phyloP scores from a whole-genome alignment of 1,284 basidiomycete genomes.

The Trichosporon sp. region DNA sequence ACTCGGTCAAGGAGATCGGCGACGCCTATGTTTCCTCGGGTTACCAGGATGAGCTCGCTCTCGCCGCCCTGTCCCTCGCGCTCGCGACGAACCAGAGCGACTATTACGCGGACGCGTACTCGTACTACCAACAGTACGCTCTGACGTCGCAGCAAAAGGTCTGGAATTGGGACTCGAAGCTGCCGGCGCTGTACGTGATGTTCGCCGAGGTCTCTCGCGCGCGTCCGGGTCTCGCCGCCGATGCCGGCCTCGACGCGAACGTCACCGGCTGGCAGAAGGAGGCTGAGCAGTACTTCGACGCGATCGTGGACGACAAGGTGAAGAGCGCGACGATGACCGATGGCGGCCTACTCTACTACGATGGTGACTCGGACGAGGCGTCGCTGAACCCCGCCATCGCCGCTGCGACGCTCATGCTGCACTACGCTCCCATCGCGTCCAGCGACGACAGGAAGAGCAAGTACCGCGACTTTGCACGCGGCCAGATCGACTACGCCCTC shows the following conservation, averaged over 20 bases:
- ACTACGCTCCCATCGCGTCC: slow-evolving; percentile 74
- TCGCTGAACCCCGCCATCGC: slow-evolving; percentile 85
- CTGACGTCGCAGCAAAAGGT: slow-evolving; percentile 64
- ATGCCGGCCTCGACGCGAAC: slow-evolving; percentile 61
- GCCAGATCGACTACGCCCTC: slow-evolving; percentile 76
- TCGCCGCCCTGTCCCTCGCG: slow-evolving; percentile 76
- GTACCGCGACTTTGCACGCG: slow-evolving; percentile 57
- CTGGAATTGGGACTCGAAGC: slow-evolving; percentile 88
- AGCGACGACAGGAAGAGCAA: slow-evolving; percentile 63
- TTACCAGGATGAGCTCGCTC: slow-evolving; percentile 57
- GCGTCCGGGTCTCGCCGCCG: slow-evolving; percentile 64
- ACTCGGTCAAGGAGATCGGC: slow-evolving; percentile 66
- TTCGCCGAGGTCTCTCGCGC: slow-evolving; percentile 60
- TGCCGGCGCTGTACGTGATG: slow-evolving; percentile 72
- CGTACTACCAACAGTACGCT: slow-evolving; percentile 65
- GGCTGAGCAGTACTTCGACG: slow-evolving; percentile 76
- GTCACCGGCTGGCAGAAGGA: slow-evolving; percentile 68
- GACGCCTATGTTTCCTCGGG: slow-evolving; percentile 72
- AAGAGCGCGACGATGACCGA: slow-evolving; percentile 63
- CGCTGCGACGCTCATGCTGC: slow-evolving; percentile 74
- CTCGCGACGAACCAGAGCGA: slow-evolving; percentile 67
- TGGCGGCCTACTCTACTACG: slow-evolving; percentile 78
- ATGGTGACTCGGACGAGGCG: slow-evolving; percentile 74
- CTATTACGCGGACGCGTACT: slow-evolving; percentile 68
- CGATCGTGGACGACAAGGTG: slow-evolving; percentile 64